Evolutionary conservation across 139 green algal species (phyloP).

Genomic region (Asterochloris sp.): DNA sequence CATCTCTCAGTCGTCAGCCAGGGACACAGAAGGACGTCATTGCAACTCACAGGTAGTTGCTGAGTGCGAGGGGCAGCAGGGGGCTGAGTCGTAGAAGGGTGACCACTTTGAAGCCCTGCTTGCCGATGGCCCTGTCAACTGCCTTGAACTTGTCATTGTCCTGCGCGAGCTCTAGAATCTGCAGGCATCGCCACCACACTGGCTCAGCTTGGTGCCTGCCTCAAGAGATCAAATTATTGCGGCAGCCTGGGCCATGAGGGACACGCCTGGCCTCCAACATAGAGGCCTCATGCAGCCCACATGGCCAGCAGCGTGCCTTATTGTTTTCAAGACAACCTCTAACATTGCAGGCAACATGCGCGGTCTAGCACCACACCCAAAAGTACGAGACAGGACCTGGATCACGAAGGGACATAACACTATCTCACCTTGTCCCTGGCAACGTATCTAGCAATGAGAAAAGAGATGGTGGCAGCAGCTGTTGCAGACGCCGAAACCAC

Average conservation of each 20-base stretch:
- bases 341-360: background rate
- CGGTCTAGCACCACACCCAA: background rate
- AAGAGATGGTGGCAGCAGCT: conserved; percentile 74
- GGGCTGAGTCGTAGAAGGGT: conserved; percentile 87
- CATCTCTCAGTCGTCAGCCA: background rate
- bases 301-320: no score
- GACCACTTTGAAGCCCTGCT: conserved; percentile 89
- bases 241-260: no score
- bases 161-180: conserved; percentile 28
- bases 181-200: background rate
- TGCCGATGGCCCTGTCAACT: conserved; percentile 87
- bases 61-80: conserved; percentile 85
- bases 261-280: no score
- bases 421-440: conserved; percentile 69
- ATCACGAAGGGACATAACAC: background rate
- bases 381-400: no score
- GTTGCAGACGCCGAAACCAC: conserved; percentile 76
- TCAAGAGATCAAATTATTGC: no score
- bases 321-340: background rate
- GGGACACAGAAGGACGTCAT: conserved; percentile 77
- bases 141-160: conserved; percentile 72
- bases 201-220: no score
- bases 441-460: conserved; percentile 91
- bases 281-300: no score
- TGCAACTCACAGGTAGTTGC: conserved; percentile 83